Evolutionary conservation across 441 rosid genomes (phyloP).

Genomic region (Jatropha podagrica): DNA sequence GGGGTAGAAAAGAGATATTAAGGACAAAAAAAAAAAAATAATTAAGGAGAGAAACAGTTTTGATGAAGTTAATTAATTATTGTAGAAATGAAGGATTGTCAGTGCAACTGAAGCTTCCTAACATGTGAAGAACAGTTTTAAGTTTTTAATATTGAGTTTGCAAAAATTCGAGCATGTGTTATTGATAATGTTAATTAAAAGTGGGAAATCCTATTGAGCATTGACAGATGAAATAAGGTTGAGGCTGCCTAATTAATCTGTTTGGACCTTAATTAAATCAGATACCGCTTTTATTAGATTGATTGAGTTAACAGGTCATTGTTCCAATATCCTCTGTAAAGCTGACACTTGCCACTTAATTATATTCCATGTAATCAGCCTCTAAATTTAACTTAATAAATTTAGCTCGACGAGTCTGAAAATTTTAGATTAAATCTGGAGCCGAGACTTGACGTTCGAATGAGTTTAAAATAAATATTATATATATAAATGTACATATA

Average conservation of each 20-base stretch:
- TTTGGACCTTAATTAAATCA: conserved; percentile 3
- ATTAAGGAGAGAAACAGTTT: background rate
- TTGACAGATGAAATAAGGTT: conserved; percentile 6
- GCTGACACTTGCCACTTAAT: conserved; percentile 10
- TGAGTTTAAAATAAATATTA: no score
- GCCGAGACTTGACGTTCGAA: no score
- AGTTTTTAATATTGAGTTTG: background rate
- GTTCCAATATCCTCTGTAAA: conserved; percentile 17
- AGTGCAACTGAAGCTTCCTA: conserved; percentile 17
- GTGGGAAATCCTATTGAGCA: conserved; percentile 2
- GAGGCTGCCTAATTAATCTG: conserved; percentile 4
- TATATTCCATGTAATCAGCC: background rate
- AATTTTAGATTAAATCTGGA: no score
- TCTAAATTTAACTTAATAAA: no score
- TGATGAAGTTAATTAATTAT: conserved; percentile 2
- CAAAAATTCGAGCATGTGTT: conserved; percentile 8
- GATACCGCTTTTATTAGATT: background rate
- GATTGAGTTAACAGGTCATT: conserved; percentile 21
- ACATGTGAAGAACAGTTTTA: conserved; percentile 21
- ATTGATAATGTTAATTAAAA: background rate
- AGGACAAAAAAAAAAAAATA: background rate
- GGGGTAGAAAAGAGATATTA: background rate
- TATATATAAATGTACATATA: no score
- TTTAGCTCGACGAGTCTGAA: no score
- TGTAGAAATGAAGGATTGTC: background rate